A percentile compares a stretch with the other conserved stretches of the same genome.
Conservation (phyloP, 352 stramenopile genomes). For the Pythium rishiriense region DNA sequence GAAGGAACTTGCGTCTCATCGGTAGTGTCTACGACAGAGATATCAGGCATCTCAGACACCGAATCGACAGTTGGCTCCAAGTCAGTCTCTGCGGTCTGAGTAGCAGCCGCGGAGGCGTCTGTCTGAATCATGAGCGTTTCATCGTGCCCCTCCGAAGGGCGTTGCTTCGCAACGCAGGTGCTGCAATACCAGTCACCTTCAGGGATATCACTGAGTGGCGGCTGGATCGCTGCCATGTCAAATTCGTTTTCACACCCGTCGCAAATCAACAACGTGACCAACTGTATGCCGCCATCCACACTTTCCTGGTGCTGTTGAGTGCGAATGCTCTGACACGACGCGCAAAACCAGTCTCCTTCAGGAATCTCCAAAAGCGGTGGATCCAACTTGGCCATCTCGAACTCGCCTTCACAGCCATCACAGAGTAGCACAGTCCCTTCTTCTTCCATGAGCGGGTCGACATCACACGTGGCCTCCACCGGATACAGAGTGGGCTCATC, state of each 20-base stretch:
- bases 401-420: conserved; percentile 69
- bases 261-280: conserved; percentile 61
- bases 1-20: neutral
- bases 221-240: conserved; percentile 45
- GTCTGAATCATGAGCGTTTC: neutral
- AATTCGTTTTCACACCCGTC: conserved; percentile 72
- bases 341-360: conserved; percentile 56
- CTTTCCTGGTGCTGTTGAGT: neutral
- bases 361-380: conserved; percentile 47
- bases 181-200: conserved; percentile 54
- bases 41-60: too few relatives aligned
- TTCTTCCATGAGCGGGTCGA: conserved; percentile 1
- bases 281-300: neutral
- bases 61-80: too few relatives aligned
- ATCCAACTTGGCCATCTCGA: conserved; percentile 47
- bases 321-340: neutral
- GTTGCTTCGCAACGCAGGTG: conserved; percentile 5
- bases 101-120: neutral
- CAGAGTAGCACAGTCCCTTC: conserved; percentile 55
- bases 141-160: neutral
- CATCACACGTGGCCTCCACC: neutral
- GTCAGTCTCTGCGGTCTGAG: neutral
- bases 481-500: neutral
- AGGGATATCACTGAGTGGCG: conserved; percentile 41
- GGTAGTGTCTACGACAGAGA: neutral